Conservation (phyloP, 2,329 filamentous ascomycete genomes). For the Sarocladium strictum region DNA sequence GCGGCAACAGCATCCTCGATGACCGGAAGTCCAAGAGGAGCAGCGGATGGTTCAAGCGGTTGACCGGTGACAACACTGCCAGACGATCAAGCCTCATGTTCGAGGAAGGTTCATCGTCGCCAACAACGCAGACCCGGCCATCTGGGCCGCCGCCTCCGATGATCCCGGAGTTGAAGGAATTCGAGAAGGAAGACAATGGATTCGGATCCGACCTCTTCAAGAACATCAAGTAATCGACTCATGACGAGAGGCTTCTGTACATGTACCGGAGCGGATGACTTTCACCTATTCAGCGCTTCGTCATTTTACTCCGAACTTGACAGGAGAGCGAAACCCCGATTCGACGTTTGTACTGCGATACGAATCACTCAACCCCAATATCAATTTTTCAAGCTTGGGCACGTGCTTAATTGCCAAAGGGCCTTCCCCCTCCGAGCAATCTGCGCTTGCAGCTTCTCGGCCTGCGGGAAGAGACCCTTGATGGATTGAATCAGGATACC, state of each 20-base stretch:
- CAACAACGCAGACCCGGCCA: conserved; percentile 16
- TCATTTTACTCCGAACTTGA: not conserved
- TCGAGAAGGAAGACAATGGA: conserved; percentile 42
- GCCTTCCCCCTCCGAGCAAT: not conserved
- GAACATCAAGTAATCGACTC: conserved; percentile 44
- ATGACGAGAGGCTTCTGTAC: not conserved
- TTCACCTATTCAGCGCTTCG: not conserved
- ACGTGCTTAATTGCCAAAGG: not conserved
- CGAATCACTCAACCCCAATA: not conserved
- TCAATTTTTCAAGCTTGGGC: not conserved
- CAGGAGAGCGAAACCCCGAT: not conserved
- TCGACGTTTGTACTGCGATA: not conserved
- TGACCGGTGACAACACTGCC: conserved; percentile 33
- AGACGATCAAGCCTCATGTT: conserved; percentile 38
- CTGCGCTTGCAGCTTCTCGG: not conserved
- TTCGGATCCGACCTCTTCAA: conserved; percentile 50
- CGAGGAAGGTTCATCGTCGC: conserved; percentile 23
- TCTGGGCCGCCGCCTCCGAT: conserved; percentile 50
- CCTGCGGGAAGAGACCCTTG: not conserved
- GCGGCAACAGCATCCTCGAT: conserved; percentile 41
- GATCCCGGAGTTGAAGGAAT: conserved; percentile 51
- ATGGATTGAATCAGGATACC: conserved; percentile 9
- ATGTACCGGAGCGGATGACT: not conserved
- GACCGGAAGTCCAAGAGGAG: conserved; percentile 49
- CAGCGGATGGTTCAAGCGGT: conserved; percentile 54